Evolutionary conservation across 192 early-diverging fungal species (phyloP), one percentile per base, ranked within the genome.

Genomic region (Glomus cerebriforme): DNA sequence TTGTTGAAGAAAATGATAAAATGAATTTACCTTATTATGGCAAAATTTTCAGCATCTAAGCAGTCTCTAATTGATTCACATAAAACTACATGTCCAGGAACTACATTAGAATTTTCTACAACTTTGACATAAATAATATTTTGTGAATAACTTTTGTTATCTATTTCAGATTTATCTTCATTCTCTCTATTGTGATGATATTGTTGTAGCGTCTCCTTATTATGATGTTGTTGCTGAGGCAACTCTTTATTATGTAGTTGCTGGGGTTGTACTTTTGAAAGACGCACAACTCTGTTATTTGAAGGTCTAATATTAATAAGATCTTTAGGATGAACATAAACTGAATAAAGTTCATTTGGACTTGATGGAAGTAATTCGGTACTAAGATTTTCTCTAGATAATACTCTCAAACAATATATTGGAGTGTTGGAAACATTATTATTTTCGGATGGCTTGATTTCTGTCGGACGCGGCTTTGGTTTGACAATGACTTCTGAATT

Each of bases 401-500:
- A 72, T 26, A 77, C 79, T 35, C 79, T 84, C 32, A 83, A 71
- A 66, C 85, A 78, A 72, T 79, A 68, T 58, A 79, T 45, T 74
- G 84, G 47, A 69, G 75, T 13, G 9, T 83, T 82, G 47, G 85
- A 84, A 19, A 84, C 83, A 7, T 75, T 73, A 27, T 12, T 43
- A 26, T 78, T 79, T 3, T 71, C 73, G 9, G 86, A 83, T 43
- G 73, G 26, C 15, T 72, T n/a, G 43, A 75, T 83, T 26, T 75
- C 69, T 47, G 80, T 81, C 34, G 75, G 74, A 47, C 92, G 86
- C 63, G 90, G 84, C 78, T 90, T 94, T 27, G 93, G 93, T 13
- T 92, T 91, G 17, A 95, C 93, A 69, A 87, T 85, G 49, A 95
- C 87, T 75, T 95, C 93, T 9, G 89, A 82, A 79, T 91, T 91